Conservation (phyloP, 805 yeast species). For the Lipomyces orientalis region DNA sequence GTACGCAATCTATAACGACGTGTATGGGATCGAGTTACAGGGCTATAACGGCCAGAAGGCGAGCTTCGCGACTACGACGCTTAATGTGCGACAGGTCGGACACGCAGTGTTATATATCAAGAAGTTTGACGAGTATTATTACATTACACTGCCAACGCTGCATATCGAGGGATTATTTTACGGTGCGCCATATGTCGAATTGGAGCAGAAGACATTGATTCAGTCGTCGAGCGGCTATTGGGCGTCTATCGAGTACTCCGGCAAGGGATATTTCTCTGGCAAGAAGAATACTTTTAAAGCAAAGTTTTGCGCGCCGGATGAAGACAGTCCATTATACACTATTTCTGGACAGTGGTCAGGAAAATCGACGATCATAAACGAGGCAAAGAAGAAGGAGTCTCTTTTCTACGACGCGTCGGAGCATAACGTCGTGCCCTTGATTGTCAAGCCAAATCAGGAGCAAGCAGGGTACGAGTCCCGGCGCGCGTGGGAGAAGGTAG, state of each 20-base stretch:
- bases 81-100: slow-evolving; percentile 89
- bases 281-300: slow-evolving; percentile 93
- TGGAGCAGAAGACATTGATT: slow-evolving; percentile 86
- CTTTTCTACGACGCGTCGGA: slow-evolving; percentile 46
- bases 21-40: slow-evolving; percentile 69
- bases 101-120: slow-evolving; percentile 68
- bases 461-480: slow-evolving; percentile 85
- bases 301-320: slow-evolving; percentile 62
- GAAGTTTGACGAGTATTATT: slow-evolving; percentile 69
- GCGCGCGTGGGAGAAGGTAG: slow-evolving; percentile 88
- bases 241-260: slow-evolving; percentile 77
- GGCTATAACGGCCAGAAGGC: slow-evolving; percentile 93
- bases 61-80: slow-evolving; percentile 70
- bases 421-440: slow-evolving; percentile 58
- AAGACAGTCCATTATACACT: slow-evolving; percentile 66
- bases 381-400: slow-evolving; percentile 50
- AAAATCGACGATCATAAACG: slow-evolving; percentile 65
- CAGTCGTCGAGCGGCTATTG: slow-evolving; percentile 80
- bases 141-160: slow-evolving; percentile 89
- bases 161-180: slow-evolving; percentile 92
- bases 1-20: slow-evolving; percentile 77
- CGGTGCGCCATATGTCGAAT: slow-evolving; percentile 93
- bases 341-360: slow-evolving; percentile 94
- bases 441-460: slow-evolving; percentile 79
- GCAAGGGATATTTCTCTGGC: slow-evolving; percentile 94